Percentiles rank a stretch among this genome's conserved stretches.
phyloP scores from a whole-genome alignment of 495 filamentous ascomycete species.

The Neurospora sp. region DNA sequence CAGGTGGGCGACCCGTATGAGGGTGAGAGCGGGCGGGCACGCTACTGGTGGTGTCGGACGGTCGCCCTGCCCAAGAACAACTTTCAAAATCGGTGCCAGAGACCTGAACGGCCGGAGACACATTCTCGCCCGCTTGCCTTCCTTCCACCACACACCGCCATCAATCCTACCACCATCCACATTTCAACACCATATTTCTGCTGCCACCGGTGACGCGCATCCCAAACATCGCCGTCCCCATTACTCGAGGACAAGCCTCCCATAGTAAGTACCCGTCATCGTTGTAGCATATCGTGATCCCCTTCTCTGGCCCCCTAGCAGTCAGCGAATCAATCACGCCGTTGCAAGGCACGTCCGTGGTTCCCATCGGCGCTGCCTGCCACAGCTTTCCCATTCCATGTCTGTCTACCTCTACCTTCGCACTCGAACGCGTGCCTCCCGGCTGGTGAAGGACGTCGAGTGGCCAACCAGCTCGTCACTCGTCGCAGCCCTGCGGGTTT shows the following conservation, averaged over 20 bases:
- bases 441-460: background rate
- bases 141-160: conserved; percentile 23
- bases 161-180: conserved; percentile 16
- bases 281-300: background rate
- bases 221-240: conserved; percentile 19
- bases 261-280: conserved; percentile 21
- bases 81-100: conserved; percentile 25
- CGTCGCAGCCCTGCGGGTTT: background rate
- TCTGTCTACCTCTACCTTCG: background rate
- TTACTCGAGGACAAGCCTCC: conserved; percentile 10
- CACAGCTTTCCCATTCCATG: background rate
- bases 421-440: background rate
- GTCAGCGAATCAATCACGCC: background rate
- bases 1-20: background rate
- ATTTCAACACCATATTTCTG: conserved; percentile 15
- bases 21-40: background rate
- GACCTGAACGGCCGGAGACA: conserved; percentile 17
- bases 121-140: conserved; percentile 7
- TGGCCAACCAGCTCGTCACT: background rate
- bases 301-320: background rate
- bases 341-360: background rate
- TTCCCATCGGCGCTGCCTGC: background rate
- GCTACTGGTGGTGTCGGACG: background rate
- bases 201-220: background rate
- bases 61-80: conserved; percentile 23